phyloP scores from a whole-genome alignment of 176 grass and related monocot species.

The Chrysopogon serrulatus region DNA sequence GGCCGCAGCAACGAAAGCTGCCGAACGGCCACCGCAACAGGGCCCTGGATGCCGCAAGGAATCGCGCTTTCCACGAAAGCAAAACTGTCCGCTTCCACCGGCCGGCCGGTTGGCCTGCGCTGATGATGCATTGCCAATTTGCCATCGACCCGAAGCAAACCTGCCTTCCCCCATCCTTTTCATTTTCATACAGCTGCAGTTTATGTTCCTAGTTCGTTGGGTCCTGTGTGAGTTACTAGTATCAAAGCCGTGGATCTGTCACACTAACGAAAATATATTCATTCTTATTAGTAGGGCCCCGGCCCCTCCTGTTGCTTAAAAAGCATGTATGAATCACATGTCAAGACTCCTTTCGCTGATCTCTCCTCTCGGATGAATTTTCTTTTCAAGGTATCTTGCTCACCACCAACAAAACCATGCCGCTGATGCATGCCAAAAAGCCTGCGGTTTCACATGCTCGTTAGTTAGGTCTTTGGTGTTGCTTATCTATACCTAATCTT shows the following conservation, averaged over 20 bases:
- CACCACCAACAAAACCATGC: not conserved
- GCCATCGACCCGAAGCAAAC: not conserved
- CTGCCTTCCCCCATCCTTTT: no score
- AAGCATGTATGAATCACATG: not conserved
- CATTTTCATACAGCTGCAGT: no score
- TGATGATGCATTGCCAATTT: not conserved
- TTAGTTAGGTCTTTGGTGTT: not conserved
- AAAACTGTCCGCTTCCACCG: constrained; percentile 16
- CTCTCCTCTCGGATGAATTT: not conserved
- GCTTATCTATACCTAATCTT: not conserved
- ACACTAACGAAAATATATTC: no score
- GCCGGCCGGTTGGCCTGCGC: no score
- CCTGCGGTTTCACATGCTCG: constrained; percentile 8
- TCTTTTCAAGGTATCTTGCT: not conserved
- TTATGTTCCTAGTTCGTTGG: no score
- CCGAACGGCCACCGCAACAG: not conserved
- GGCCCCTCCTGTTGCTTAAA: not conserved
- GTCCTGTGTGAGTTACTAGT: no score
- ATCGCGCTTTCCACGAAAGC: constrained; percentile 18
- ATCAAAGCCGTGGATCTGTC: no score
- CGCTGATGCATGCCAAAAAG: constrained; percentile 15
- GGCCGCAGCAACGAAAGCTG: not conserved
- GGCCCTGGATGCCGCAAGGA: not conserved
- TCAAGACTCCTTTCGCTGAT: not conserved
- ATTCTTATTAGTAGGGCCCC: not conserved